Conservation (phyloP, 2,329 filamentous ascomycete species). For the Hypoxylon sp. region DNA sequence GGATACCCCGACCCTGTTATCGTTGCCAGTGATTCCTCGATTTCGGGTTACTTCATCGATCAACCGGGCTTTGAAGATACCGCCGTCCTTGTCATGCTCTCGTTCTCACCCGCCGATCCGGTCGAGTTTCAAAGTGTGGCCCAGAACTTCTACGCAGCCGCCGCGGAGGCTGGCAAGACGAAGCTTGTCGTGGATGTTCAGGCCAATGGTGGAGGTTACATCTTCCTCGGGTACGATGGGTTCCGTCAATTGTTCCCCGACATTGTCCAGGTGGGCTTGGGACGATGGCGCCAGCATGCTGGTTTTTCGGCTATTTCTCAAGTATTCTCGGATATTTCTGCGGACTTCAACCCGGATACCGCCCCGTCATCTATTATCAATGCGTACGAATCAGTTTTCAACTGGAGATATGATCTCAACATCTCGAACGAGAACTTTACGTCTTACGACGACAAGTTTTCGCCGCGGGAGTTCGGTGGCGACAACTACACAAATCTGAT, state of each 20-base stretch:
- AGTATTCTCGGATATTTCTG: constrained; percentile 42
- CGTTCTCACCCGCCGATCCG: constrained; percentile 42
- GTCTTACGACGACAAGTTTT: constrained; percentile 57
- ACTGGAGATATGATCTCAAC: constrained; percentile 60
- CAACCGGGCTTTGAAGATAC: constrained; percentile 45
- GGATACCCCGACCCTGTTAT: constrained; percentile 46
- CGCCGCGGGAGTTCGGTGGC: constrained; percentile 51
- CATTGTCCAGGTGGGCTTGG: constrained; percentile 52
- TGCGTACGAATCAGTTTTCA: constrained; percentile 60
- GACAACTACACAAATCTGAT: constrained; percentile 63
- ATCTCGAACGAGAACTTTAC: constrained; percentile 59
- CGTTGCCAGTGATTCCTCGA: constrained; percentile 42
- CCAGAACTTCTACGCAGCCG: constrained; percentile 45
- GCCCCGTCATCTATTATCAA: constrained; percentile 43
- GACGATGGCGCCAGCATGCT: constrained; percentile 51
- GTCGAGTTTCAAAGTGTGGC: constrained; percentile 47
- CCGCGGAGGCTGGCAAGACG: constrained; percentile 59
- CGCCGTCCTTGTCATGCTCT: constrained; percentile 45
- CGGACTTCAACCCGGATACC: constrained; percentile 42
- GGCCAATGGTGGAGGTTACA: constrained; percentile 63
- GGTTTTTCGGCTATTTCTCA: constrained; percentile 51
- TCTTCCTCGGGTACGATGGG: constrained; percentile 63
- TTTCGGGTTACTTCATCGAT: constrained; percentile 48
- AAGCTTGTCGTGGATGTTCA: constrained; percentile 65
- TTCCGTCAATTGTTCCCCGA: constrained; percentile 64